Evolutionary conservation across 352 stramenopile species (phyloP).

Genomic region (Phytophthora sojae): DNA sequence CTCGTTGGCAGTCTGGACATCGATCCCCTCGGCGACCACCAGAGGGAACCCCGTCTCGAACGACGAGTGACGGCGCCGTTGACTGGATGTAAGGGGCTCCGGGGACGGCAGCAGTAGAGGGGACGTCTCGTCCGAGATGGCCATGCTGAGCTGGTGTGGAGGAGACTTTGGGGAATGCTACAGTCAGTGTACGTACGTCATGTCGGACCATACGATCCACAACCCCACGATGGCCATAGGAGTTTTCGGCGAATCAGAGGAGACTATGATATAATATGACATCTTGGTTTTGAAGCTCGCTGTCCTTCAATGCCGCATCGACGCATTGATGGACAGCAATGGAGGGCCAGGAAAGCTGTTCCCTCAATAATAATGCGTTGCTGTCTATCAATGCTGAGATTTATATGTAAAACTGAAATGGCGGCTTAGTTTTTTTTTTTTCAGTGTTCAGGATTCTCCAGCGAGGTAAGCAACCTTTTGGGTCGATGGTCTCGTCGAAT

Average conservation of each 20-base stretch:
- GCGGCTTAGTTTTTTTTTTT: no score
- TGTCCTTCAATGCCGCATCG: no score
- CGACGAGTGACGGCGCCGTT: constrained; percentile 26
- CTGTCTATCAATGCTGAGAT: no score
- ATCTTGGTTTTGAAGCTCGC: neutral
- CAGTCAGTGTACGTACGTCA: constrained; percentile 2
- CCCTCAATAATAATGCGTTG: no score
- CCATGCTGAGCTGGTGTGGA: constrained; percentile 16
- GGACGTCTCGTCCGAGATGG: constrained; percentile 27
- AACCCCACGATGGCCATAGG: constrained; percentile 23
- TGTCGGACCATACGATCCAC: constrained; percentile 32
- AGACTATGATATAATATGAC: neutral
- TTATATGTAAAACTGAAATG: no score
- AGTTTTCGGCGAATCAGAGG: constrained; percentile 24
- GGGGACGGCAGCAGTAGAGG: constrained; percentile 33
- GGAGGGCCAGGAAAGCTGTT: no score
- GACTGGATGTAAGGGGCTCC: constrained; percentile 19
- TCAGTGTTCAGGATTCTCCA: no score
- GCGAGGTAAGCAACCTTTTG: no score
- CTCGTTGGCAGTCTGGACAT: constrained; percentile 18
- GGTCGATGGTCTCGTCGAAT: no score
- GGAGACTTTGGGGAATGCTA: constrained; percentile 7
- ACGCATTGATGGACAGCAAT: no score
- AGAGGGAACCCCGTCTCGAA: constrained; percentile 48
- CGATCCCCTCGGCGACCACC: constrained; percentile 32